phyloP scores from a whole-genome alignment of 495 filamentous ascomycete genomes.

The Parmelia sp. region DNA sequence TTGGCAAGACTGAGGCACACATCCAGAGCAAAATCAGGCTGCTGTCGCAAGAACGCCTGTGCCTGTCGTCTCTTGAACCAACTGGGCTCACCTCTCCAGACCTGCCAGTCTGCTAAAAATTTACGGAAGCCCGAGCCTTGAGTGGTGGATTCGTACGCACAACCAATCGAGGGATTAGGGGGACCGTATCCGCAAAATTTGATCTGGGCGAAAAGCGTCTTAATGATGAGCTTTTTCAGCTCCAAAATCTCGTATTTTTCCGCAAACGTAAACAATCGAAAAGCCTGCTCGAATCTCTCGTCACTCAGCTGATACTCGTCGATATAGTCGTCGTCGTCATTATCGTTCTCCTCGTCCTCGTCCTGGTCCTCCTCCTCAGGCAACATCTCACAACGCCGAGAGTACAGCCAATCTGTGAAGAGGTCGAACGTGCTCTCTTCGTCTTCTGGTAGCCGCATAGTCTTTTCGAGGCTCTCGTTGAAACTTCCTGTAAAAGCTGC shows the following conservation, averaged over 20 bases:
- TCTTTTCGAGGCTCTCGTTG: conserved; percentile 7
- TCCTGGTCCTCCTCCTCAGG: no score
- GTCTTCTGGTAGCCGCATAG: conserved; percentile 21
- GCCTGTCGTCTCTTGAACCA: not conserved
- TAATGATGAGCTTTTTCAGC: not conserved
- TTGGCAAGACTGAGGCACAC: not conserved
- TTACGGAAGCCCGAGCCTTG: not conserved
- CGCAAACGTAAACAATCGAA: conserved; percentile 7
- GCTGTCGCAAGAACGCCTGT: not conserved
- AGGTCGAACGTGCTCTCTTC: conserved; percentile 5
- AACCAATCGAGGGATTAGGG: not conserved
- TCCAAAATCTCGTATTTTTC: conserved; percentile 5
- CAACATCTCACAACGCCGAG: not conserved
- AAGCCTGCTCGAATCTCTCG: no score
- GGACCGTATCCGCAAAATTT: not conserved
- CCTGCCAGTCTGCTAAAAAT: not conserved
- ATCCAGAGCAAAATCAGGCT: not conserved
- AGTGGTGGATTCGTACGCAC: not conserved
- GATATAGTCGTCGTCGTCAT: no score
- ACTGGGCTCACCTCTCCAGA: not conserved
- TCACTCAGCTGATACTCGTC: no score
- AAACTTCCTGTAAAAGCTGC: conserved; percentile 9
- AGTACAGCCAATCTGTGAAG: conserved; percentile 21
- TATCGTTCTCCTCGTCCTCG: no score
- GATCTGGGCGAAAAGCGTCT: not conserved